Evolutionary conservation across 352 stramenopile genomes (phyloP).

Genomic region (Phytophthora uliginosa): DNA sequence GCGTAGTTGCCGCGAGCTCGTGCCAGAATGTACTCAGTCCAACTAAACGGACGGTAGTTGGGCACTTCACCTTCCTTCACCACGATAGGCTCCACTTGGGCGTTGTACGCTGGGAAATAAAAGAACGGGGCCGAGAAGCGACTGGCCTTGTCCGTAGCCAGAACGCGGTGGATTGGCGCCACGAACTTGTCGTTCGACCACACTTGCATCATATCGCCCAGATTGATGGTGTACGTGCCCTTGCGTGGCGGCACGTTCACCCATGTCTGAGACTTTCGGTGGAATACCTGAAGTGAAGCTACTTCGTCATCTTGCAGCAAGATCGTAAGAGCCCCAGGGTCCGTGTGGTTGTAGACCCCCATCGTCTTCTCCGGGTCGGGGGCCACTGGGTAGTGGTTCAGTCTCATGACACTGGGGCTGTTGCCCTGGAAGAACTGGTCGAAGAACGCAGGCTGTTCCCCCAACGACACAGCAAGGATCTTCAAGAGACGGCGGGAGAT

Average conservation of each 20-base stretch:
- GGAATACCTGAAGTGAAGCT: conserved; percentile 64
- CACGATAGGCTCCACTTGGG: conserved; percentile 73
- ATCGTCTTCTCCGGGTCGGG: conserved; percentile 57
- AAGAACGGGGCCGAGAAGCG: conserved; percentile 75
- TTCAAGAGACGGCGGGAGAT: conserved; percentile 65
- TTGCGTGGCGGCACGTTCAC: conserved; percentile 50
- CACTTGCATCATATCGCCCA: conserved; percentile 71
- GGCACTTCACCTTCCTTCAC: conserved; percentile 42
- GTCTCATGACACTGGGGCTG: conserved; percentile 92
- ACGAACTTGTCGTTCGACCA: conserved; percentile 69
- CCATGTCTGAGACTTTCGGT: conserved; percentile 62
- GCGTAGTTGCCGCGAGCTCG: conserved; percentile 94
- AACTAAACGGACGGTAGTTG: conserved; percentile 87
- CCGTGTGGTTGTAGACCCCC: conserved; percentile 73
- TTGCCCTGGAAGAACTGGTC: conserved; percentile 67
- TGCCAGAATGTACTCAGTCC: conserved; percentile 89
- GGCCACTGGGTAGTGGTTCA: conserved; percentile 93
- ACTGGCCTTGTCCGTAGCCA: conserved; percentile 44
- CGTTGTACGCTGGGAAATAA: conserved; percentile 76
- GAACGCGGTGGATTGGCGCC: conserved; percentile 61
- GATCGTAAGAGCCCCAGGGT: conserved; percentile 67
- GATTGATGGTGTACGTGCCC: conserved; percentile 64
- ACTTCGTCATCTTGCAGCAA: conserved; percentile 76
- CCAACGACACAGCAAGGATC: conserved; percentile 68
- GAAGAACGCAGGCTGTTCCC: conserved; percentile 61